Evolutionary conservation across 495 filamentous ascomycete species (phyloP), one percentile per base, ranked within the genome.

Genomic region (Daldinia grandis): DNA sequence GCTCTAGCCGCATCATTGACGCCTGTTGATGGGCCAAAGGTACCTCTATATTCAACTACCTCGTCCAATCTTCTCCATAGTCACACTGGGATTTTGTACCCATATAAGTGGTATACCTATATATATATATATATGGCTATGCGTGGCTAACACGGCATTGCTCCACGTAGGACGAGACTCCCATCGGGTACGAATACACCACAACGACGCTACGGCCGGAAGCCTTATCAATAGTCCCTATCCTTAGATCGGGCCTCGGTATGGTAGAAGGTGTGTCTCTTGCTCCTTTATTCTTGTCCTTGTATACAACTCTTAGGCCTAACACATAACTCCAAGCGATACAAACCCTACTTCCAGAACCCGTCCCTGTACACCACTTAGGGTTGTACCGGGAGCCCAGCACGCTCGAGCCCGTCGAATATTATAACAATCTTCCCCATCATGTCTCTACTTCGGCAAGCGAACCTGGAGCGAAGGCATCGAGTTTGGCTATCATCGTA

Each of bases 391-490:
- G 95, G 73, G 95, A 97, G 75, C 91, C 90, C 31, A 86, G 87
- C 65, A 92, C 91, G 37, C 89, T 97, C 28, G 87, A 91, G 57
- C 94, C 95, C 0, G 95, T 98, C 53, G 95, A 98, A 82, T 98
- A 98, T 86, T 98, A 98, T 85, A 98, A 93, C 82, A 98, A 98
- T 80, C 91, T 98, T 19, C 94, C 95, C 37, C 91, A 92, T 79
- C 88, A 93, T 74, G 58, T 78, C 31, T 24, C 73, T 8, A 37
- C 60, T 4, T 65, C 71, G 12, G 58, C 82, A 69, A 33, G 74
- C 72, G 66, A 72, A 59, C 64, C 73, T 56, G 62, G 79, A 67
- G 8, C 78, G 71, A 30, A 74, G 62, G 73, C 78, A 55, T 78
- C 87, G 2, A 84, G 87, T 27, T 82, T 97, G 8, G 93, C 93